These are phyloP conservation scores for Saccharomyces uvarum DNA, from an alignment of 1,139 yeast species.

Conservation along the genomic window DNA sequence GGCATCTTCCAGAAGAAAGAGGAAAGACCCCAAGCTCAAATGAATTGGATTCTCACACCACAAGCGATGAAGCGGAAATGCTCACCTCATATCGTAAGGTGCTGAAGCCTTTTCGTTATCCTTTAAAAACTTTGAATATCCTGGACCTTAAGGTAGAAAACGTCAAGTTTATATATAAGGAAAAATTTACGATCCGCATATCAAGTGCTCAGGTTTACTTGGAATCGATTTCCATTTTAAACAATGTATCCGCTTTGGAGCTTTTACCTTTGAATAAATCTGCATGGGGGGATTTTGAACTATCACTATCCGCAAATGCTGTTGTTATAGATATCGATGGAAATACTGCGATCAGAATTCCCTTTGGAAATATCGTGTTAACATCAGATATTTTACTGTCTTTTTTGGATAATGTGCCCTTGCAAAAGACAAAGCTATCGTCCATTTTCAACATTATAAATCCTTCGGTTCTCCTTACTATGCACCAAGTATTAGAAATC, in stretches of 20 bases:
- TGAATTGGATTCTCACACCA: background rate
- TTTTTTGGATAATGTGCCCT: constrained; percentile 13
- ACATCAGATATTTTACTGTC: constrained; percentile 23
- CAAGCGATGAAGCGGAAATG: background rate
- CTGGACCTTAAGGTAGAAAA: constrained; percentile 29
- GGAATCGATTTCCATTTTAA: constrained; percentile 18
- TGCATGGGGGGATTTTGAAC: constrained; percentile 20
- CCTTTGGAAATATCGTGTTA: constrained; percentile 24
- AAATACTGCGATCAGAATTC: constrained; percentile 21
- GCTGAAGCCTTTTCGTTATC: constrained; percentile 8
- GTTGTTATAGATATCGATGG: constrained; percentile 15
- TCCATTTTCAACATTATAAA: constrained; percentile 26
- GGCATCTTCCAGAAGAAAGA: constrained; percentile 6
- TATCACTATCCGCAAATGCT: constrained; percentile 26
- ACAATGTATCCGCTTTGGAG: constrained; percentile 19
- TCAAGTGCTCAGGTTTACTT: constrained; percentile 24
- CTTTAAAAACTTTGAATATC: constrained; percentile 15
- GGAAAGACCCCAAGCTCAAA: background rate
- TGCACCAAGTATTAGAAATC: constrained; percentile 16
- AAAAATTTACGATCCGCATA: constrained; percentile 14
- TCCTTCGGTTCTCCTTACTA: constrained; percentile 23
- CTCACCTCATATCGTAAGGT: constrained; percentile 9
- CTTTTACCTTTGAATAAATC: constrained; percentile 15
- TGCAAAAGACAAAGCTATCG: constrained; percentile 16
- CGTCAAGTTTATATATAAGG: constrained; percentile 13